Conservation (phyloP, 352 stramenopile species). For the Globisporangium alternatum region DNA sequence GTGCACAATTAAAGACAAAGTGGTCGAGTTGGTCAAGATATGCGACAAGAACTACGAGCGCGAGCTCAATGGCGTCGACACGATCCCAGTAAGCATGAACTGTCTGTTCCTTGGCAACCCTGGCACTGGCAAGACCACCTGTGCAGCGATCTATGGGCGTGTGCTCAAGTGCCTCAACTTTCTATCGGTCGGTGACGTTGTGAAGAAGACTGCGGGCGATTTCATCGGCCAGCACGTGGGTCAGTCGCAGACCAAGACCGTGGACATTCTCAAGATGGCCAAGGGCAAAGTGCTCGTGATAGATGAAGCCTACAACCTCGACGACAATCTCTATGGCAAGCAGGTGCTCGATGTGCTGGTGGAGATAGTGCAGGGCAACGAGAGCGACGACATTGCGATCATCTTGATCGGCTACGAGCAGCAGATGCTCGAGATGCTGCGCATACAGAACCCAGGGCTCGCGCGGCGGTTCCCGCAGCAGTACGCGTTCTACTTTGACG, state of each 20-base stretch:
- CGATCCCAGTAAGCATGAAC: constrained; percentile 75
- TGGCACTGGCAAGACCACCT: constrained; percentile 92
- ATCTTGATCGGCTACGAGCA: constrained; percentile 89
- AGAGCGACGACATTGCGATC: constrained; percentile 91
- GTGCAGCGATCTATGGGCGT: constrained; percentile 81
- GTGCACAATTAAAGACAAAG: constrained; percentile 71
- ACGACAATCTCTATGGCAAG: constrained; percentile 65
- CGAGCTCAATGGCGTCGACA: constrained; percentile 64
- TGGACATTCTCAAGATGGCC: constrained; percentile 71
- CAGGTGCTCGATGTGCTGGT: constrained; percentile 88
- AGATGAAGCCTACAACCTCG: constrained; percentile 92
- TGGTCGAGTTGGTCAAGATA: constrained; percentile 68
- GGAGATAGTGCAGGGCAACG: constrained; percentile 88
- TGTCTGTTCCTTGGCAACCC: constrained; percentile 90
- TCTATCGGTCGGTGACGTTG: constrained; percentile 86
- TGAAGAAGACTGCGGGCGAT: constrained; percentile 86
- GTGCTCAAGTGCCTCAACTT: constrained; percentile 89
- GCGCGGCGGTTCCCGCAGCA: constrained; percentile 83
- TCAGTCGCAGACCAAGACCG: constrained; percentile 87
- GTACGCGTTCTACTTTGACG: constrained; percentile 91
- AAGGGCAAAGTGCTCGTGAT: constrained; percentile 92
- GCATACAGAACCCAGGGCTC: constrained; percentile 86
- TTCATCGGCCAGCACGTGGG: constrained; percentile 83
- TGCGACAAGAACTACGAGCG: constrained; percentile 84
- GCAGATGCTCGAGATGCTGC: constrained; percentile 90